Percentiles rank a stretch among this genome's conserved stretches.
phyloP scores from a whole-genome alignment of 2,329 filamentous ascomycete species.

The Myriosclerotinia duriaeana region DNA sequence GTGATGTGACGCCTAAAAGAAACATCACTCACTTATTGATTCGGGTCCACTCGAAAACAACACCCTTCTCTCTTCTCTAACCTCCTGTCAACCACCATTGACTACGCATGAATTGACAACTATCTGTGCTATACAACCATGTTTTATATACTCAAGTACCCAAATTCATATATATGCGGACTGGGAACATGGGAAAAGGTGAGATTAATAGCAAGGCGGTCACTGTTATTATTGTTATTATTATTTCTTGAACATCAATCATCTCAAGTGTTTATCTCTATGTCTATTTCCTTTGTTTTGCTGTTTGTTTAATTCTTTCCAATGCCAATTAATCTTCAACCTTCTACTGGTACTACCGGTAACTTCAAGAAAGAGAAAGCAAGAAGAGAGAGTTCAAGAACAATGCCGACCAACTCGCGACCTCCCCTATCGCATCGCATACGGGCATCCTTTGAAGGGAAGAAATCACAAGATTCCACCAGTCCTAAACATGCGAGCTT shows the following conservation, averaged over 20 bases:
- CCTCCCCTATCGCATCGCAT: slow-evolving; percentile 39
- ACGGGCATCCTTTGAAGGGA: slow-evolving; percentile 38
- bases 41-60: slow-evolving; percentile 9
- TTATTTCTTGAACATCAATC: slow-evolving; percentile 3
- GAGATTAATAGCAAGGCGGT: slow-evolving; percentile 12
- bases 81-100: slow-evolving; percentile 37
- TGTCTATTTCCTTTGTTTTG: neutral
- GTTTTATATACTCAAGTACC: slow-evolving; percentile 29
- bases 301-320: neutral
- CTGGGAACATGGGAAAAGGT: slow-evolving; percentile 15
- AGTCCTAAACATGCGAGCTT: slow-evolving; percentile 18
- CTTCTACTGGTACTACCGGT: neutral
- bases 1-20: neutral
- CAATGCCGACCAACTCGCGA: slow-evolving; percentile 33
- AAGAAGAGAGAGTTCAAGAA: neutral
- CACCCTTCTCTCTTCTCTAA: neutral
- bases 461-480: slow-evolving; percentile 28
- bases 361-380: slow-evolving; percentile 4
- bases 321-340: slow-evolving; percentile 21
- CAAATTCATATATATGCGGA: slow-evolving; percentile 6
- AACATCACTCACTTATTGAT: neutral
- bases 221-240: slow-evolving; percentile 7
- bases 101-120: slow-evolving; percentile 55
- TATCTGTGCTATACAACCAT: slow-evolving; percentile 45
- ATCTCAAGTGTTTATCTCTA: slow-evolving; percentile 9